These are phyloP conservation scores for Aeschynomene evenia DNA, from an alignment of 306 rosid species.

Conservation along the genomic window DNA sequence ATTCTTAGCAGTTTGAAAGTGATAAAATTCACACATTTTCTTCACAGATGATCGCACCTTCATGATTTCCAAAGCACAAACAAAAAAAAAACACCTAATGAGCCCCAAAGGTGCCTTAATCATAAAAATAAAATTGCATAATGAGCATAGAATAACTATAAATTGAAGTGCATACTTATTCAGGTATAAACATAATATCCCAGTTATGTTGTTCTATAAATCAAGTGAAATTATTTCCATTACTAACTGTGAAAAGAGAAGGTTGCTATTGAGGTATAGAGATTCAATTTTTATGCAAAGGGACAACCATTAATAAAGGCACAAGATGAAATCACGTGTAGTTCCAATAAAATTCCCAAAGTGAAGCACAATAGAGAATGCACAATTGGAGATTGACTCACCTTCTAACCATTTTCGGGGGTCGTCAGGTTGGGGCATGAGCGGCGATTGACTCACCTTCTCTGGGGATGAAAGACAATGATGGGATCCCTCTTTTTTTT, in stretches of 20 bases:
- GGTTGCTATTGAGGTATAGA: too few species aligned
- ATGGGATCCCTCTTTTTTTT: too few species aligned
- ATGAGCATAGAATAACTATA: neutral
- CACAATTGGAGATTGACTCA: neutral
- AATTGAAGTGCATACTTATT: neutral
- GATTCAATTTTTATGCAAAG: neutral
- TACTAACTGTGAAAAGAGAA: neutral
- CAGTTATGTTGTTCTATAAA: neutral
- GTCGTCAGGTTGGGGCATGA: too few species aligned
- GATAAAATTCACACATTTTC: slow-evolving; percentile 94
- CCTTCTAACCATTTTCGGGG: too few species aligned
- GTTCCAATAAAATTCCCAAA: neutral
- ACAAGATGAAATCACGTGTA: neutral
- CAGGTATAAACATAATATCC: neutral
- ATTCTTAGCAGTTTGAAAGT: slow-evolving; percentile 70
- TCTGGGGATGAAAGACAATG: too few species aligned
- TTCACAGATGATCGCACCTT: slow-evolving; percentile 94
- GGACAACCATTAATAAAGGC: neutral
- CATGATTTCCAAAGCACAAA: slow-evolving; percentile 51
- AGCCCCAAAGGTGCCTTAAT: neutral
- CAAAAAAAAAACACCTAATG: neutral
- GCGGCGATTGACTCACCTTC: too few species aligned
- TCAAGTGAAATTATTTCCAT: neutral
- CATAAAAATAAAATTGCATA: neutral
- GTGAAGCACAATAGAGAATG: neutral